Conservation (phyloP, 805 yeast genomes). For the Starmerella gropengiesseri region DNA sequence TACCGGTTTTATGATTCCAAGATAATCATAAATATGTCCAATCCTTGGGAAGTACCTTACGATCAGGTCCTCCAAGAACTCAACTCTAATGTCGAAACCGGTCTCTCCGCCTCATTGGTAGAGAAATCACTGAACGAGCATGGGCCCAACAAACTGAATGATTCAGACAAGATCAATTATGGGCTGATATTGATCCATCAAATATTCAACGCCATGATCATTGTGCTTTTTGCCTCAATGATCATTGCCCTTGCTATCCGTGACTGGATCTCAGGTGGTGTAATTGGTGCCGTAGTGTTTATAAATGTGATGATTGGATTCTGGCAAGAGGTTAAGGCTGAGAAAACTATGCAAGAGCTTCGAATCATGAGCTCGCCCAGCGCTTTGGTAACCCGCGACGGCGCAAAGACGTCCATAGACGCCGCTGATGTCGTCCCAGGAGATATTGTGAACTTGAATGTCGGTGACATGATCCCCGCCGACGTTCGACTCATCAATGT, state of each 20-base stretch:
- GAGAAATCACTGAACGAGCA: slow-evolving; percentile 27
- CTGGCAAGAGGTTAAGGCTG: slow-evolving; percentile 62
- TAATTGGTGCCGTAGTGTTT: slow-evolving; percentile 54
- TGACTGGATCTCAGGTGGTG: slow-evolving; percentile 79
- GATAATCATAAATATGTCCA: not conserved
- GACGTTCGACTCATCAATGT: slow-evolving; percentile 73
- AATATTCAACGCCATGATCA: slow-evolving; percentile 65
- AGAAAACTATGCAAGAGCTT: slow-evolving; percentile 67
- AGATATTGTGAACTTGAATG: slow-evolving; percentile 69
- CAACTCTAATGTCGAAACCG: slow-evolving; percentile 38
- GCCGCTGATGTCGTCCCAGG: slow-evolving; percentile 65
- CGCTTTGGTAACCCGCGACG: slow-evolving; percentile 56
- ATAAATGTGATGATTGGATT: slow-evolving; percentile 59
- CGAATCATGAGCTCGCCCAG: slow-evolving; percentile 57
- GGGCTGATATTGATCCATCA: slow-evolving; percentile 51
- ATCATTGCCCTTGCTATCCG: slow-evolving; percentile 57
- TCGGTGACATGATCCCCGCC: slow-evolving; percentile 94
- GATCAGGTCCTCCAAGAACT: slow-evolving; percentile 33
- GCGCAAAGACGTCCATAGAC: slow-evolving; percentile 44
- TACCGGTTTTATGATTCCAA: too few species aligned
- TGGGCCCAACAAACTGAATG: slow-evolving; percentile 56
- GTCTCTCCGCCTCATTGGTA: slow-evolving; percentile 36
- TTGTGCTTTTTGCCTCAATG: slow-evolving; percentile 60
- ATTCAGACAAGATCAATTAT: slow-evolving; percentile 45
- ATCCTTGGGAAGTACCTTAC: slow-evolving; percentile 27